These are phyloP conservation scores for Calonectria pseudoreteaudii DNA, from an alignment of 2,329 filamentous ascomycete genomes.

Conservation along the genomic window DNA sequence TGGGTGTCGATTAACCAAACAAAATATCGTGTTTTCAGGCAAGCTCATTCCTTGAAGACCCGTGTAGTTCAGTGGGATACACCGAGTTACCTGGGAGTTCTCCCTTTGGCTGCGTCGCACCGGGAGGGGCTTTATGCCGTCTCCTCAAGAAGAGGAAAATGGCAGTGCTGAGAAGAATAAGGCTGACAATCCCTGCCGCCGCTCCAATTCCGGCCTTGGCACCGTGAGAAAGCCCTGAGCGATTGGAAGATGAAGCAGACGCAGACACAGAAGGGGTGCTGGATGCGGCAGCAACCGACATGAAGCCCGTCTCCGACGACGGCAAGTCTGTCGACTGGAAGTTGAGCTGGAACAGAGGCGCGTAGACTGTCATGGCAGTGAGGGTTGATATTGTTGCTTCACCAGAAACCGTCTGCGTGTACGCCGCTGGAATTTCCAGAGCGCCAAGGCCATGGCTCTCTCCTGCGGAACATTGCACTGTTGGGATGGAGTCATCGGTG, in stretches of 20 bases:
- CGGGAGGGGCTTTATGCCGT: not conserved
- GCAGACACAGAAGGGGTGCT: not conserved
- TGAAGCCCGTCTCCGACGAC: not conserved
- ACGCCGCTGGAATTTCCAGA: not conserved
- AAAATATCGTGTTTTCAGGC: not conserved
- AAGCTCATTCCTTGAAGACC: not conserved
- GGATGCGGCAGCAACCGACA: not conserved
- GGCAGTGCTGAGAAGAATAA: not conserved
- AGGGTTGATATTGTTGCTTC: not conserved
- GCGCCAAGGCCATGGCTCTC: not conserved
- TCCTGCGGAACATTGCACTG: not conserved
- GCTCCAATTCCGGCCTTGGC: not conserved
- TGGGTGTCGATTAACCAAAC: not conserved
- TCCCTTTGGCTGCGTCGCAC: not conserved
- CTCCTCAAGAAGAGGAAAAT: not conserved
- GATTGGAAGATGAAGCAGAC: not conserved
- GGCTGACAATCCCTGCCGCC: not conserved
- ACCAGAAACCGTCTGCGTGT: not conserved
- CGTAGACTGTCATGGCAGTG: not conserved
- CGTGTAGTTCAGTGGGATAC: not conserved
- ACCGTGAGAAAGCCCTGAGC: not conserved
- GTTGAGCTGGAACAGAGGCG: not conserved
- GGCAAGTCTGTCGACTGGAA: not conserved
- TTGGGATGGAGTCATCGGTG: not conserved
- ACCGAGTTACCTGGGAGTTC: not conserved